Percentiles rank a stretch among this genome's conserved stretches.
These are phyloP conservation scores for Sugiyamaella neomexicana DNA, from an alignment of 1,139 yeast species.

Conservation along the genomic window DNA sequence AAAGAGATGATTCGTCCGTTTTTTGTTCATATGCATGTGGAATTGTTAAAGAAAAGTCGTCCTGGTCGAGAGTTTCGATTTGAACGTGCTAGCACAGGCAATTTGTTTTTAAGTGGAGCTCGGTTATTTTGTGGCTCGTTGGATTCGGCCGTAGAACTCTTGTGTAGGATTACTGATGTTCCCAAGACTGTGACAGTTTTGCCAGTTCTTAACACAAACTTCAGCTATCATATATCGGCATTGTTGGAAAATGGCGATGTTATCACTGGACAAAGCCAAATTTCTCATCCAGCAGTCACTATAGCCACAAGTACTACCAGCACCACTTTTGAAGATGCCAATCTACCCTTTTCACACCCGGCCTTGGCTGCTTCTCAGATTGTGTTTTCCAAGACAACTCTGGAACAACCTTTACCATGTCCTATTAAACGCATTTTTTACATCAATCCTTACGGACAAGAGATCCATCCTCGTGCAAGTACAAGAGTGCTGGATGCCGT, in stretches of 20 bases:
- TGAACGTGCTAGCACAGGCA: conserved; percentile 82
- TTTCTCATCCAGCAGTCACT: conserved; percentile 68
- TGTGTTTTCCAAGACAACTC: conserved; percentile 61
- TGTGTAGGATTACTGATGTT: conserved; percentile 66
- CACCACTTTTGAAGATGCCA: conserved; percentile 50
- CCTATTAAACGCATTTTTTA: conserved; percentile 76
- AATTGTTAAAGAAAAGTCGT: conserved; percentile 68
- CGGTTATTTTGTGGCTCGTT: conserved; percentile 79
- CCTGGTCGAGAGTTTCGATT: conserved; percentile 59
- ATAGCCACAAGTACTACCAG: not conserved
- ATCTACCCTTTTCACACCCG: conserved; percentile 78
- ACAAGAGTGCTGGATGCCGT: conserved; percentile 59
- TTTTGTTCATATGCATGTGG: conserved; percentile 75
- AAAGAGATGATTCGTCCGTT: conserved; percentile 77
- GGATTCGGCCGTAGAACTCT: conserved; percentile 78
- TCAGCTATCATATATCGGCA: conserved; percentile 86
- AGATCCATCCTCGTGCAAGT: conserved; percentile 76
- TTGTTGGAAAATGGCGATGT: conserved; percentile 64
- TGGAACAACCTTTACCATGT: conserved; percentile 61
- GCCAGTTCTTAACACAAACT: conserved; percentile 83
- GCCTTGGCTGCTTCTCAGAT: conserved; percentile 72
- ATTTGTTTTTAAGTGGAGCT: conserved; percentile 78
- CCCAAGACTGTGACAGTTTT: conserved; percentile 57
- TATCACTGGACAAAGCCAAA: conserved; percentile 92
- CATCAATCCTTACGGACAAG: conserved; percentile 86